phyloP scores from a whole-genome alignment of 345 rosid genomes.

The Schrenkiella parvula region DNA sequence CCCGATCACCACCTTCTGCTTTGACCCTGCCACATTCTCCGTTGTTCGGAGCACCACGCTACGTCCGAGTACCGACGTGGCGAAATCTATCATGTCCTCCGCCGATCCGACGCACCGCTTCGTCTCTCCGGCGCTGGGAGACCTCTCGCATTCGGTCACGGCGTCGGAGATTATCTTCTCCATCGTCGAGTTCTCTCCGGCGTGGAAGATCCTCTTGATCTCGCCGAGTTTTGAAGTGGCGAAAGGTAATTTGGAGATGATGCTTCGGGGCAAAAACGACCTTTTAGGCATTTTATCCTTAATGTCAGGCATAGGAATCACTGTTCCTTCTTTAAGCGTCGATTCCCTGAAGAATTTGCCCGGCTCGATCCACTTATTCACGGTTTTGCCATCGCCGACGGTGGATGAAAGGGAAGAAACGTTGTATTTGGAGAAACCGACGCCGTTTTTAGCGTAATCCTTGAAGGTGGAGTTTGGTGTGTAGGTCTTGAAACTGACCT shows the following conservation, averaged over 20 bases:
- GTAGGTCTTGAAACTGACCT: conserved; percentile 47
- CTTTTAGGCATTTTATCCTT: conserved; percentile 82
- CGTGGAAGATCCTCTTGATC: conserved; percentile 55
- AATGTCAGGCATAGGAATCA: conserved; percentile 82
- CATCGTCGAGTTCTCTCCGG: conserved; percentile 62
- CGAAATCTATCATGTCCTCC: conserved; percentile 82
- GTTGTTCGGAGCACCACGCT: conserved; percentile 51
- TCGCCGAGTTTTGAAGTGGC: conserved; percentile 40
- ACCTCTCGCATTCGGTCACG: conserved; percentile 59
- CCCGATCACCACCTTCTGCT: conserved; percentile 51
- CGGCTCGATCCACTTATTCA: conserved; percentile 73
- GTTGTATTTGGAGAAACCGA: conserved; percentile 47
- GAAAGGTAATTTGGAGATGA: conserved; percentile 56
- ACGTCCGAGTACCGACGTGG: conserved; percentile 57
- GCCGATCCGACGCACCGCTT: conserved; percentile 72
- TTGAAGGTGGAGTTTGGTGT: conserved; percentile 52
- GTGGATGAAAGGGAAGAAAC: background rate
- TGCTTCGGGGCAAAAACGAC: conserved; percentile 72
- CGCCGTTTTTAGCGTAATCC: conserved; percentile 43
- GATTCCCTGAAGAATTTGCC: conserved; percentile 83
- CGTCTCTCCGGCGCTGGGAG: conserved; percentile 67
- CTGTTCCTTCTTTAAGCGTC: conserved; percentile 48
- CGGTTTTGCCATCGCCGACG: conserved; percentile 38
- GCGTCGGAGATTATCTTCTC: conserved; percentile 47
- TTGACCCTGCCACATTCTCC: conserved; percentile 52